Evolutionary conservation across 2,329 filamentous ascomycete genomes (phyloP).

Genomic region (Xylariaceae sp.): DNA sequence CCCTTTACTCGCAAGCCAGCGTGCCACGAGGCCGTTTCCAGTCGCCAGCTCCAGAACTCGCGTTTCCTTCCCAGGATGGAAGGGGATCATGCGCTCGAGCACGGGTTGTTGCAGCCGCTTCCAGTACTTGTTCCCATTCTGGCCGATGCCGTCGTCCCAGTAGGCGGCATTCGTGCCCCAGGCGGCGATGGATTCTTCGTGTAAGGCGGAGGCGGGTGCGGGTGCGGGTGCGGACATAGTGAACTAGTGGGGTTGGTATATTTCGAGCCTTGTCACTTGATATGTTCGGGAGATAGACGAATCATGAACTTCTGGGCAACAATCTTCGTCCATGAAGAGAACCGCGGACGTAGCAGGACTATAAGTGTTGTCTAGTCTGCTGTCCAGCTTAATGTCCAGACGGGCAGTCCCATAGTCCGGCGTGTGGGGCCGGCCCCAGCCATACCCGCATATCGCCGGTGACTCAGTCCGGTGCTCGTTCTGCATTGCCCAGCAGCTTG

Average conservation of each 20-base stretch:
- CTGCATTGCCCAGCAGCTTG: neutral
- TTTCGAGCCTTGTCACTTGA: neutral
- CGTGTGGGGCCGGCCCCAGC: slow-evolving; percentile 12
- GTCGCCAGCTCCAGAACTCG: slow-evolving; percentile 19
- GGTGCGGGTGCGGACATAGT: slow-evolving; percentile 4
- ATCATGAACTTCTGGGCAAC: neutral
- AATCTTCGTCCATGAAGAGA: too few species aligned
- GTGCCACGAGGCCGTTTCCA: slow-evolving; percentile 21
- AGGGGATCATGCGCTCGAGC: slow-evolving; percentile 15
- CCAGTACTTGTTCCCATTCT: slow-evolving; percentile 24
- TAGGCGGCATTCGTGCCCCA: slow-evolving; percentile 18
- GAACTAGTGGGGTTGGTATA: neutral
- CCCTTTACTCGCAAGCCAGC: slow-evolving; percentile 13
- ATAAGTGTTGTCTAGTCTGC: neutral
- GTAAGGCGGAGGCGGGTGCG: neutral
- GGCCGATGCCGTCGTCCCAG: slow-evolving; percentile 21
- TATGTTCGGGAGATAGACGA: neutral
- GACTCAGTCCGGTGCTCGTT: slow-evolving; percentile 10
- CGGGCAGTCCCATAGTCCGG: neutral
- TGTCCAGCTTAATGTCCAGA: too few species aligned
- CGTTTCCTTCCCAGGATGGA: neutral
- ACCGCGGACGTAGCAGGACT: neutral
- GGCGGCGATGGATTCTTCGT: slow-evolving; percentile 15
- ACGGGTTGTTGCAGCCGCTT: slow-evolving; percentile 9
- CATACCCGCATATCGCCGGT: slow-evolving; percentile 9